Percentiles rank a stretch among this genome's conserved stretches.
These are phyloP conservation scores for Schwanniomyces yamadae DNA, from an alignment of 805 yeast species.

Conservation along the genomic window DNA sequence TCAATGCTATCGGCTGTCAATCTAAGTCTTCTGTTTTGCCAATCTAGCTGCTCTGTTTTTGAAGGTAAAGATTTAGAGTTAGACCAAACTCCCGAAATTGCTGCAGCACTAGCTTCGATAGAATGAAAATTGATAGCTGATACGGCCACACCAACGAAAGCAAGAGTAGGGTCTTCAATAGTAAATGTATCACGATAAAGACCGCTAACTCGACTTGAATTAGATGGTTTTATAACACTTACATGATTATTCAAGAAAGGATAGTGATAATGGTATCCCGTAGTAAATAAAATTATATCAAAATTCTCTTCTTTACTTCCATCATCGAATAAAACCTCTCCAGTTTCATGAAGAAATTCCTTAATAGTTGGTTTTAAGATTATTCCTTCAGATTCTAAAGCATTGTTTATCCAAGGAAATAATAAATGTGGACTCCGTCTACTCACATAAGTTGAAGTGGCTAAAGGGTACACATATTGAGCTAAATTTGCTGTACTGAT, in stretches of 20 bases:
- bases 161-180: conserved; percentile 44
- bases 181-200: conserved; percentile 39
- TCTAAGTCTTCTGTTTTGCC: conserved; percentile 28
- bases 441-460: conserved; percentile 24
- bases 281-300: conserved; percentile 47
- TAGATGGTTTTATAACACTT: conserved; percentile 22
- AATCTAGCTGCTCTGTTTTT: conserved; percentile 34
- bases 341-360: conserved; percentile 19
- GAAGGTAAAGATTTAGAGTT: conserved; percentile 37
- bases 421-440: conserved; percentile 27
- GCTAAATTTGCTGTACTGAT: conserved; percentile 44
- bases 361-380: conserved; percentile 26
- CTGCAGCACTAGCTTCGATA: conserved; percentile 53
- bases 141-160: conserved; percentile 39
- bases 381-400: conserved; percentile 35
- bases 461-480: conserved; percentile 36
- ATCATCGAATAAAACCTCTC: conserved; percentile 25
- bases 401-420: conserved; percentile 37
- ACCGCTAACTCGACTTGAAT: conserved; percentile 34
- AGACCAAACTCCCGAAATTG: conserved; percentile 58
- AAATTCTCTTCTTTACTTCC: conserved; percentile 23
- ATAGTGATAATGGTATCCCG: conserved; percentile 50
- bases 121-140: conserved; percentile 48
- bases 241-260: conserved; percentile 37
- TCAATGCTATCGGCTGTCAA: conserved; percentile 18